A percentile compares a stretch with the other conserved stretches of the same genome.
Evolutionary conservation across 495 filamentous ascomycete species (phyloP).

Genomic region (Durotheca rogersii): DNA sequence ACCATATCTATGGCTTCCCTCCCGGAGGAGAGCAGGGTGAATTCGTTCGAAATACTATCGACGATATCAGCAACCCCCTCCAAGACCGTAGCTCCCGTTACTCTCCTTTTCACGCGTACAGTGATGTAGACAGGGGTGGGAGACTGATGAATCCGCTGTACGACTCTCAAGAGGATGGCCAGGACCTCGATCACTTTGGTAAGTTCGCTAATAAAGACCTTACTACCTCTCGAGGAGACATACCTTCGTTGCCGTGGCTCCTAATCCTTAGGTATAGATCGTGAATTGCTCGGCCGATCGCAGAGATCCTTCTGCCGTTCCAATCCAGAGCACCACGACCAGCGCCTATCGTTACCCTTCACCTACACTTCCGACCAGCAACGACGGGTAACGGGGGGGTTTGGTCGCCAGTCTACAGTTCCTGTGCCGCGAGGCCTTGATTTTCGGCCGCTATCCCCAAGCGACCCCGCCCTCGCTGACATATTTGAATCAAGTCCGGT

Average conservation of each 20-base stretch:
- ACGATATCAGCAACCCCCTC: conserved; percentile 30
- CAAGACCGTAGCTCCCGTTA: conserved; percentile 12
- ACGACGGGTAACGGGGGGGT: conserved; percentile 30
- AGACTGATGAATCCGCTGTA: not conserved
- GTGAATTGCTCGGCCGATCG: conserved; percentile 13
- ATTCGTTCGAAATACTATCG: conserved; percentile 33
- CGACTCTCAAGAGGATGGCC: not conserved
- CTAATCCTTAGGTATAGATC: conserved; percentile 18
- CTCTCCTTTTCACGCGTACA: not conserved
- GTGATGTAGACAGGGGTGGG: not conserved
- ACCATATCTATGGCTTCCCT: conserved; percentile 16
- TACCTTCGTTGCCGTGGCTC: not conserved
- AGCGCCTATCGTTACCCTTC: conserved; percentile 25
- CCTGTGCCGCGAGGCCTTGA: conserved; percentile 5
- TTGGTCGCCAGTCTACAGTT: conserved; percentile 31
- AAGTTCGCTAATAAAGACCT: conserved; percentile 1
- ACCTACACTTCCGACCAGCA: conserved; percentile 8
- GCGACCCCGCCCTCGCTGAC: not conserved
- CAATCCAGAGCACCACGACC: conserved; percentile 6
- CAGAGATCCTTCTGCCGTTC: not conserved
- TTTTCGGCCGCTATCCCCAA: conserved; percentile 9
- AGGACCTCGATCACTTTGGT: conserved; percentile 40
- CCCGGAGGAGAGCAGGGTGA: conserved; percentile 17
- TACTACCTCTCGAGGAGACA: not conserved
- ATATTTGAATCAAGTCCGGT: conserved; percentile 10